Evolutionary conservation across 352 stramenopile species (phyloP), one percentile per base, ranked within the genome.

Genomic region (Phytophthora syringae): DNA sequence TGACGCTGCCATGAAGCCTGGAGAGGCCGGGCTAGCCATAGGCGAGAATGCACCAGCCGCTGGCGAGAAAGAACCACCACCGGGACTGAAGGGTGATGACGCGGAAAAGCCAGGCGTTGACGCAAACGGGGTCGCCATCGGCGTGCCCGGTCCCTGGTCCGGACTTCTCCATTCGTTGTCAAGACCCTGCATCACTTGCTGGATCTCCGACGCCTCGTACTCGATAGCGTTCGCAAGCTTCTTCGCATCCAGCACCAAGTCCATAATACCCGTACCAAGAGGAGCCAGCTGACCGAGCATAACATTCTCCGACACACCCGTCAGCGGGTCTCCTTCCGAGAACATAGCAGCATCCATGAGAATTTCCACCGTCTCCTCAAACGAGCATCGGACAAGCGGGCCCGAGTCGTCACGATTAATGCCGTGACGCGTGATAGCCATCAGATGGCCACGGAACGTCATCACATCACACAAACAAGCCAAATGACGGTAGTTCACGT

Each of bases 361-460:
- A 83, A 99, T 99, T 71, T 99, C 98, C 27, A 99, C 97, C 11
- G 98, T 99, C 83, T 99, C 98, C 82, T 99, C 98, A 71, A 99
- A 99, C 32, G 97, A 99, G 69, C 94, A 98, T 34, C 97, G 92
- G 34, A 99, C 88, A 24, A 99, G 81, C n/a, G 97, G 97, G 18
- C 97, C 97, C 62, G 94, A 98, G 72, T 99, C 98, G 59, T 98
- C 97, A 51, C 97, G 94, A 76, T 99, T 99, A 70, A 99, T 99
- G 52, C 98, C 98, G 70, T 99, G 97, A 67, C 98, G 92, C 57
- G 98, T 98, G 61, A 99, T 98, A 40, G 97, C 96, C 81, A 96
- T 97, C 21, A 99, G 81, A 55, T 98, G 92, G 5, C 97, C 97
- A 69, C 97, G 92, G 86, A 98, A 99, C 7, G 97, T 99, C 98